Evolutionary conservation across 2,329 filamentous ascomycete species (phyloP), one percentile per base, ranked within the genome.

Genomic region (Colletotrichum sp.): DNA sequence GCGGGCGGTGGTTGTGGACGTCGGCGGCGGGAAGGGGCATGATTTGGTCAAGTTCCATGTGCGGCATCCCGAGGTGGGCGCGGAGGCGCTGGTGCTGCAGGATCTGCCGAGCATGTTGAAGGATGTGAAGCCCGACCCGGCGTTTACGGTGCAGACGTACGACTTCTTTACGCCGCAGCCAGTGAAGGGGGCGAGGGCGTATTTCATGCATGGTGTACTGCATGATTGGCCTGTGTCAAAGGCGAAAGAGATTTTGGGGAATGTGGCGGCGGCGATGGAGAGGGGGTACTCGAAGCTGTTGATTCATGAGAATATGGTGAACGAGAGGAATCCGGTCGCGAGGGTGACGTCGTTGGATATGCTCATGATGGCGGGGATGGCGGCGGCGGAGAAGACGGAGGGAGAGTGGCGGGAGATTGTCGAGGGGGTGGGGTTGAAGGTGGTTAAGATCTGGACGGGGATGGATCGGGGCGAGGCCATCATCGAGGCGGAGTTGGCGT

Each of bases 151-250:
- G 4, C 79, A 80, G 68, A 76, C 78, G 3, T 82, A 87, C 72
- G 83, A 87, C 68, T 84, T 86, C 76, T 85, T 87, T 71, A 83
- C 80, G 0, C 80, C 83, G 7, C 86, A 88, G 68, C 85, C 85
- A 0, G 76, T 88, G 9, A 82, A 80, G 28, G 86, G 85, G 5
- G 86, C 86, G 0, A 82, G 82, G 8, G 81, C 77, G 8, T 81
- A 81, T 70, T 80, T 79, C 18, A 72, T 80, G 72, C 80, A 80
- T 62, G 77, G 75, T 32, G 73, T 81, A 1, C 67, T 82, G 26
- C 80, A 81, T 60, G 77, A 82, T 64, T 82, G 79, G 77, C 72
- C 80, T 5, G 79, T 81, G 30, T n/a, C 71, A 21, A 75, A 77
- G 32, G 76, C 72, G 15, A 60, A 72, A 13, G 67, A 77, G 57